Conservation (phyloP, 805 yeast species). For the Saturnispora besseyi region DNA sequence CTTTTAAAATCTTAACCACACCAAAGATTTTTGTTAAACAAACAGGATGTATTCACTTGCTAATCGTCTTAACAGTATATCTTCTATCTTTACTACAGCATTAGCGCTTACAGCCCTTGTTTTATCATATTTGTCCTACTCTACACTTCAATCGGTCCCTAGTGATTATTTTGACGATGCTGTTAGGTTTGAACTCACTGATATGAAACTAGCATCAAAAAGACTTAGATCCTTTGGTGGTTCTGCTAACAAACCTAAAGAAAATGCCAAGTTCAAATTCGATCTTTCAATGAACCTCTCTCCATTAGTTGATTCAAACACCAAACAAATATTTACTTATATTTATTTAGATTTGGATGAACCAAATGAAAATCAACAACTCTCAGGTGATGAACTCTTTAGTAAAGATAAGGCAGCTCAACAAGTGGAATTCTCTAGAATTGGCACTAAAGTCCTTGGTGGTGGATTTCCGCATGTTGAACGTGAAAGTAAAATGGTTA, state of each 20-base stretch:
- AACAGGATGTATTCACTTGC: conserved; percentile 4
- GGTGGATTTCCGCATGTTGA: conserved; percentile 9
- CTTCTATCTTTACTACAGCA: conserved; percentile 4
- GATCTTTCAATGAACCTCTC: conserved; percentile 69
- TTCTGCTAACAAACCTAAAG: conserved; percentile 56
- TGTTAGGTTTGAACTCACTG: conserved; percentile 4
- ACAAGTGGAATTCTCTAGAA: background rate
- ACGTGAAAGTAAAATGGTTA: conserved; percentile 47
- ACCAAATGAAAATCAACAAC: background rate
- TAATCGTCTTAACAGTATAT: background rate
- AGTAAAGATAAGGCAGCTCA: background rate
- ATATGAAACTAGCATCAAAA: conserved; percentile 9
- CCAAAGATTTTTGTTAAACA: background rate
- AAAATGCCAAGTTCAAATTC: conserved; percentile 61
- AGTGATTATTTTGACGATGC: conserved; percentile 4
- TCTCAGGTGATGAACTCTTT: background rate
- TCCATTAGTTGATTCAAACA: conserved; percentile 89
- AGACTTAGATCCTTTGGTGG: conserved; percentile 44
- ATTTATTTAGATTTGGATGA: conserved; percentile 63
- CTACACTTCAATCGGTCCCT: conserved; percentile 1
- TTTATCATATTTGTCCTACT: conserved; percentile 7
- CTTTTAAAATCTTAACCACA: background rate
- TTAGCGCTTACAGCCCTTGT: background rate
- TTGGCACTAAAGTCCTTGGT: conserved; percentile 4
- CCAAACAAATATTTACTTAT: conserved; percentile 91